Conservation (phyloP, 176 grass and related monocot genomes). For the Phoenix dactylifera region DNA sequence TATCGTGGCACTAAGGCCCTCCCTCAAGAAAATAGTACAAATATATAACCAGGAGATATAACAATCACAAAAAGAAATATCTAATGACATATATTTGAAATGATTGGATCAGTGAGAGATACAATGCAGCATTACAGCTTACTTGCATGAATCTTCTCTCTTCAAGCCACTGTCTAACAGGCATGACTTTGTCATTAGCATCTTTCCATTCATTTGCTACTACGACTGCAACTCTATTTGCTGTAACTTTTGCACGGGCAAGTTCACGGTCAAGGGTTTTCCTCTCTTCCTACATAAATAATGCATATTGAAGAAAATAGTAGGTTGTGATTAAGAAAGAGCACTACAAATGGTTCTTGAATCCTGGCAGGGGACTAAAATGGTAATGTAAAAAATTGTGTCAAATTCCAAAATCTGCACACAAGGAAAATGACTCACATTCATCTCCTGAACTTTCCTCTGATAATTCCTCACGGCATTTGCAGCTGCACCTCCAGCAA, state of each 20-base stretch:
- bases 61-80: too few relatives aligned
- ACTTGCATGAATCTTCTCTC: constrained; percentile 96
- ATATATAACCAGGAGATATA: too few relatives aligned
- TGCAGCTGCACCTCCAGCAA: constrained; percentile 87
- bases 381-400: too few relatives aligned
- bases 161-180: constrained; percentile 97
- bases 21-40: too few relatives aligned
- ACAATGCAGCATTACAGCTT: constrained; percentile 8
- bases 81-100: too few relatives aligned
- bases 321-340: not conserved
- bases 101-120: too few relatives aligned
- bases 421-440: constrained; percentile 42
- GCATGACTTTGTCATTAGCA: constrained; percentile 99
- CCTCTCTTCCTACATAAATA: constrained; percentile 60
- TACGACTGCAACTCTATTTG: constrained; percentile 88
- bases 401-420: too few relatives aligned
- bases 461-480: constrained; percentile 99
- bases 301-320: constrained; percentile 14
- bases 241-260: constrained; percentile 80
- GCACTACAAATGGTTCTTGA: not conserved
- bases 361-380: too few relatives aligned
- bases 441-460: constrained; percentile 90
- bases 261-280: constrained; percentile 85
- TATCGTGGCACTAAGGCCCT: too few relatives aligned
- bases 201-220: constrained; percentile 99